These are phyloP conservation scores for Dimocarpus longan DNA, from an alignment of 345 rosid genomes.

Conservation along the genomic window DNA sequence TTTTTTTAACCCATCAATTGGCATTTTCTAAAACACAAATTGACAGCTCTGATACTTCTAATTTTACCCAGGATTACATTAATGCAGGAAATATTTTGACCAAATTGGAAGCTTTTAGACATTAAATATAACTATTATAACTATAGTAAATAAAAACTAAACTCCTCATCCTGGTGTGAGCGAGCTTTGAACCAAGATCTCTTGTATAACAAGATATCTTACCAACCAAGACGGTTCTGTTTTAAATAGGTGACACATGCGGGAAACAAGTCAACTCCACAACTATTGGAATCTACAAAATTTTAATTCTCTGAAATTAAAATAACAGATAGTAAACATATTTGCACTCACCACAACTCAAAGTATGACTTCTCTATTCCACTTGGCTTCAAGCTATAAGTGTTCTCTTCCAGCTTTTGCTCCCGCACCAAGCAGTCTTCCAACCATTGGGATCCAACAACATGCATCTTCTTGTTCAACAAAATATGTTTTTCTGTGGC, in stretches of 20 bases:
- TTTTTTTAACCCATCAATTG: background rate
- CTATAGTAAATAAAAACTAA: background rate
- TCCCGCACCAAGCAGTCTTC: conserved; percentile 65
- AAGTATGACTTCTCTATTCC: conserved; percentile 40
- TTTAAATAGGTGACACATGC: background rate
- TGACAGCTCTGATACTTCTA: background rate
- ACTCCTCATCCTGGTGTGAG: background rate
- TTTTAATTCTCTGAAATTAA: background rate
- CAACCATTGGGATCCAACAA: conserved; percentile 76
- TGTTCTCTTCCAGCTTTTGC: conserved; percentile 61
- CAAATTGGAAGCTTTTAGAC: background rate
- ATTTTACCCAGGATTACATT: background rate
- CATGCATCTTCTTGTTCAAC: conserved; percentile 48
- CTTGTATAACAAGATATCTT: background rate
- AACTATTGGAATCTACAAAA: background rate
- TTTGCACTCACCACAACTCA: conserved; percentile 48
- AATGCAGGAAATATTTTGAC: background rate
- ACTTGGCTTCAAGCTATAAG: conserved; percentile 59
- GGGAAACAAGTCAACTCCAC: background rate
- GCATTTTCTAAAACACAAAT: no score
- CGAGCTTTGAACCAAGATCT: background rate
- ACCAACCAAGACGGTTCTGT: background rate
- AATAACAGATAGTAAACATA: background rate
- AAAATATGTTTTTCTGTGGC: conserved; percentile 48
- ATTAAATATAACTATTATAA: background rate